A percentile compares a stretch with the other conserved stretches of the same genome.
Evolutionary conservation across 768 basidiomycete genomes (phyloP).

Genomic region (Boletus reticulatus): DNA sequence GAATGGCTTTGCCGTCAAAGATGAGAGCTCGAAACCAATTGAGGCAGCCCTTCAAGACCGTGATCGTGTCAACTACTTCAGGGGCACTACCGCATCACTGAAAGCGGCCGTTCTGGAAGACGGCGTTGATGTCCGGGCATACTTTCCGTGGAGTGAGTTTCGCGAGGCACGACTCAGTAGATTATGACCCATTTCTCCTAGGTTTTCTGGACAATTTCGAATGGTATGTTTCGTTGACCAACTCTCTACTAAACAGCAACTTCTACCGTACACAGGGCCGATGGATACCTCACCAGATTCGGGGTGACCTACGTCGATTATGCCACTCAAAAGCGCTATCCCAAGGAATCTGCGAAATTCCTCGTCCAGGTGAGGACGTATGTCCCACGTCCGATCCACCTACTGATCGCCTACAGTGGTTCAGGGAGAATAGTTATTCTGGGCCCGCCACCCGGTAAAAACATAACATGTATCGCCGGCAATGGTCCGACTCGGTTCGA

Average conservation of each 20-base stretch:
- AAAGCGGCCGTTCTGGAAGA: slow-evolving; percentile 60
- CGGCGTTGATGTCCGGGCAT: slow-evolving; percentile 58
- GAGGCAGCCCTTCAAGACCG: slow-evolving; percentile 54
- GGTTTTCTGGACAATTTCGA: slow-evolving; percentile 73
- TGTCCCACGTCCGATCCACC: not conserved
- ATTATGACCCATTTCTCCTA: slow-evolving; percentile 18
- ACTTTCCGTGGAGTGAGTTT: slow-evolving; percentile 66
- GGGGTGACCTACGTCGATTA: slow-evolving; percentile 74
- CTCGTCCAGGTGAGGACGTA: slow-evolving; percentile 44
- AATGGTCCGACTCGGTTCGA: too few relatives aligned
- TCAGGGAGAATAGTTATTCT: slow-evolving; percentile 26
- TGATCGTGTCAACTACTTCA: slow-evolving; percentile 69
- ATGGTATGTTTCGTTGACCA: slow-evolving; percentile 37
- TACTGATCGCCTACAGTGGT: slow-evolving; percentile 22
- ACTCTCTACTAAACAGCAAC: not conserved
- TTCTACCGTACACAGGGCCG: slow-evolving; percentile 39
- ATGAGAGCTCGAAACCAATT: slow-evolving; percentile 52
- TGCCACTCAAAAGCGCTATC: slow-evolving; percentile 61
- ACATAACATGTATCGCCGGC: too few relatives aligned
- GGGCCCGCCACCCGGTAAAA: too few relatives aligned
- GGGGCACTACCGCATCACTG: slow-evolving; percentile 52
- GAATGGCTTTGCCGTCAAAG: slow-evolving; percentile 70
- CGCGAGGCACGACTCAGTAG: not conserved
- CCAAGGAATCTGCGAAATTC: slow-evolving; percentile 61
- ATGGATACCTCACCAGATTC: slow-evolving; percentile 66